These are phyloP conservation scores for Pseudogymnoascus sp. DNA, from an alignment of 2,329 filamentous ascomycete species.

Conservation along the genomic window DNA sequence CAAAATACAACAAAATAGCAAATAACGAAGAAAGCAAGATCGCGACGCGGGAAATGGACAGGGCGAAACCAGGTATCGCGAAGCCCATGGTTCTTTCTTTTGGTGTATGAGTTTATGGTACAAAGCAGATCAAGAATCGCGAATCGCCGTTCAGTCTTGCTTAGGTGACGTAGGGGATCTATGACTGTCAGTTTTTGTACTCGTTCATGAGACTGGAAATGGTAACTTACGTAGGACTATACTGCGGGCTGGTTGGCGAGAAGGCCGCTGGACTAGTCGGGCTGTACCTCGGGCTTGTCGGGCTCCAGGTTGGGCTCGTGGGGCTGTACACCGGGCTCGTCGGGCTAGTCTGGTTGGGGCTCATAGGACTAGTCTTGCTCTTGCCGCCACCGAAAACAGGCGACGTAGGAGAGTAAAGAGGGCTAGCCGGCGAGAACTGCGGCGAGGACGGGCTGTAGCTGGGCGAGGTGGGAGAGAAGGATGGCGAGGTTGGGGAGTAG, in stretches of 20 bases:
- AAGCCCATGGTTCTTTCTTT: not conserved
- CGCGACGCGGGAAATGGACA: not conserved
- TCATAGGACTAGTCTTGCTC: slow-evolving; percentile 11
- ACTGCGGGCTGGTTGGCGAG: slow-evolving; percentile 63
- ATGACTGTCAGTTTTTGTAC: not conserved
- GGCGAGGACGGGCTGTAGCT: slow-evolving; percentile 26
- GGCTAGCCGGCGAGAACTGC: slow-evolving; percentile 18
- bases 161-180: slow-evolving; percentile 34
- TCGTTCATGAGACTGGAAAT: not conserved
- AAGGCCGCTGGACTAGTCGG: slow-evolving; percentile 23
- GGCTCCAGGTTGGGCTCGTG: slow-evolving; percentile 15
- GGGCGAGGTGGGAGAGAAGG: slow-evolving; percentile 40
- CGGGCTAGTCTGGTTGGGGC: slow-evolving; percentile 3
- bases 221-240: slow-evolving; percentile 43
- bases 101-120: slow-evolving; percentile 3
- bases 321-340: slow-evolving; percentile 24
- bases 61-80: not conserved
- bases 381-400: slow-evolving; percentile 18
- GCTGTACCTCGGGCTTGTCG: slow-evolving; percentile 25
- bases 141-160: slow-evolving; percentile 26
- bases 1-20: not conserved
- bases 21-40: not conserved
- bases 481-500: slow-evolving; percentile 23
- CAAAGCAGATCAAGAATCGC: slow-evolving; percentile 8
- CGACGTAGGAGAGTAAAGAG: slow-evolving; percentile 21